These are phyloP conservation scores for Albatrellus ellisii DNA, from an alignment of 768 basidiomycete species.

Conservation along the genomic window DNA sequence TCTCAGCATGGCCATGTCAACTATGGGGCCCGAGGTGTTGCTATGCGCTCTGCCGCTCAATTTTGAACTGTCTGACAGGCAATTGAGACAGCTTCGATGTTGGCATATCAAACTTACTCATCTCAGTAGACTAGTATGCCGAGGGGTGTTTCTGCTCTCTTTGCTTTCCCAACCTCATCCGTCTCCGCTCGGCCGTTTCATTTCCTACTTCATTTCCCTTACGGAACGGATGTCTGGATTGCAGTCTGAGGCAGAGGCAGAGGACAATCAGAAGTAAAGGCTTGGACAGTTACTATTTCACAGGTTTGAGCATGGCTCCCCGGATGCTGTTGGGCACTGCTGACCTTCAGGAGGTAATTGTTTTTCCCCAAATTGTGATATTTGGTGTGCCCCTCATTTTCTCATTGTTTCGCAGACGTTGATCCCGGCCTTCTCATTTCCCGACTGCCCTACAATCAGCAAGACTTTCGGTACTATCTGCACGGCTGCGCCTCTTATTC, in stretches of 20 bases:
- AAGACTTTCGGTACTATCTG: too few species aligned
- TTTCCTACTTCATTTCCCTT: slow-evolving; percentile 83
- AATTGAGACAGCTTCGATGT: too few species aligned
- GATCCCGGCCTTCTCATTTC: too few species aligned
- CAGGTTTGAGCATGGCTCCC: slow-evolving; percentile 90
- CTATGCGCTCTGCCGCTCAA: slow-evolving; percentile 72
- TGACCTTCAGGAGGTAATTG: slow-evolving; percentile 72
- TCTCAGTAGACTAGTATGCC: slow-evolving; percentile 42
- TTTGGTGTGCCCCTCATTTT: too few species aligned
- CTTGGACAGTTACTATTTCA: slow-evolving; percentile 87
- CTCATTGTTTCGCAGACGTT: too few species aligned
- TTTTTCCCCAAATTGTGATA: too few species aligned
- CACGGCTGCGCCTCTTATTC: too few species aligned
- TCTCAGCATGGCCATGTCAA: slow-evolving; percentile 68
- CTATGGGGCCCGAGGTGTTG: slow-evolving; percentile 75
- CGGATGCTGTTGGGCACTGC: slow-evolving; percentile 75
- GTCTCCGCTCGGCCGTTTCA: slow-evolving; percentile 75
- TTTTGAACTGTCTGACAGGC: slow-evolving; percentile 72
- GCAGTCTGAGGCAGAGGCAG: slow-evolving; percentile 66
- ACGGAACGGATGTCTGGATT: slow-evolving; percentile 89
- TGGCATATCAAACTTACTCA: too few species aligned
- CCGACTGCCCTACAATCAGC: too few species aligned
- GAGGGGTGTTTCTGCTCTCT: slow-evolving; percentile 83
- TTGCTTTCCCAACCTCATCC: slow-evolving; percentile 71
- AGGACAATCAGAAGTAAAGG: slow-evolving; percentile 77